These are phyloP conservation scores for Scheffersomyces cryptocercus DNA, from an alignment of 1,139 yeast species.

Conservation along the genomic window DNA sequence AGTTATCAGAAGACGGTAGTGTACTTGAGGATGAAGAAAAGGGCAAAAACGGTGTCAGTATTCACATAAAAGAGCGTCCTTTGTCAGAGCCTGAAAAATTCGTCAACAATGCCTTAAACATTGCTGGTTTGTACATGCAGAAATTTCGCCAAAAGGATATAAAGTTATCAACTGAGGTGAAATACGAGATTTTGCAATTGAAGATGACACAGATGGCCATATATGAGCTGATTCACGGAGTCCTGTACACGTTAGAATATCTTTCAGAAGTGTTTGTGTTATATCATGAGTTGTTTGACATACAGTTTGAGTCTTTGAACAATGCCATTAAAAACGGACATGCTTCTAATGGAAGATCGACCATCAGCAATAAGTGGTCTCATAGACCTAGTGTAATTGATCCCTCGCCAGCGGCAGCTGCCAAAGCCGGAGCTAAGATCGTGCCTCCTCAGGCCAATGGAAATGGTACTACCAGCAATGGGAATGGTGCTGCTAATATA, in stretches of 20 bases:
- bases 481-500: conserved; percentile 1
- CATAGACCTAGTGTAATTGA: conserved; percentile 51
- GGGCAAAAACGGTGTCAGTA: conserved; percentile 3
- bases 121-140: conserved; percentile 40
- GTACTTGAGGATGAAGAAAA: conserved; percentile 3
- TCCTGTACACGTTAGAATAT: conserved; percentile 60
- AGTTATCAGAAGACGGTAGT: neutral
- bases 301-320: conserved; percentile 17
- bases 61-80: neutral
- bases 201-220: conserved; percentile 77
- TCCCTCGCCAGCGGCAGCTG: conserved; percentile 20
- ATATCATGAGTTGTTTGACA: conserved; percentile 55
- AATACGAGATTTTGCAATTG: conserved; percentile 63
- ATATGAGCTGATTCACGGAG: conserved; percentile 63
- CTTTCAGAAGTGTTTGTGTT: conserved; percentile 67
- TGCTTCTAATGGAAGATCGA: conserved; percentile 8
- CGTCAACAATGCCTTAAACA: conserved; percentile 43
- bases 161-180: conserved; percentile 37
- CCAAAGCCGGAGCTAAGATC: conserved; percentile 8
- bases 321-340: neutral
- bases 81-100: conserved; percentile 37
- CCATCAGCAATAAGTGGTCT: conserved; percentile 37
- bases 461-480: neutral
- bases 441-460: neutral
- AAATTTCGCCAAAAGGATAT: conserved; percentile 31